Conservation (phyloP, 108 stramenopile genomes). For the Nitzschia palea region DNA sequence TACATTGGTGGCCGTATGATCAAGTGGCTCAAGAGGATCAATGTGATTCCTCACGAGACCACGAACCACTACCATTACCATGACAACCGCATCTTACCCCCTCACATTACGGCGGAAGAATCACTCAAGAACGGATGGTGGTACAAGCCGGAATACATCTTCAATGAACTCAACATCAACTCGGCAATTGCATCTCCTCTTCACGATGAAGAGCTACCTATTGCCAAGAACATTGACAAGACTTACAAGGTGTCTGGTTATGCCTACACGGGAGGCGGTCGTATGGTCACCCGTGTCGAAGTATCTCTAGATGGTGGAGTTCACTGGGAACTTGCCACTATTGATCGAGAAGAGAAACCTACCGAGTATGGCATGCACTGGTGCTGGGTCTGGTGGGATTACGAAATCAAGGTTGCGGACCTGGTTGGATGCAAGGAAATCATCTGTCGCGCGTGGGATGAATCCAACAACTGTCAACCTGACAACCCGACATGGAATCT, state of each 20-base stretch:
- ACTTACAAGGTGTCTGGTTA: slow-evolving; percentile 90
- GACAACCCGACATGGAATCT: slow-evolving; percentile 94
- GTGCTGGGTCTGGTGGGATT: slow-evolving; percentile 92
- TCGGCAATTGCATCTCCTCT: slow-evolving; percentile 89
- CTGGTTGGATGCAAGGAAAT: slow-evolving; percentile 89
- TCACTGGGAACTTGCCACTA: slow-evolving; percentile 77
- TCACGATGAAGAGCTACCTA: slow-evolving; percentile 89
- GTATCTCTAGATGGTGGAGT: slow-evolving; percentile 86
- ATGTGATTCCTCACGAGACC: slow-evolving; percentile 89
- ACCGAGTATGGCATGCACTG: slow-evolving; percentile 91
- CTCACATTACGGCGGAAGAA: slow-evolving; percentile 91
- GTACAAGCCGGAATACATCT: slow-evolving; percentile 98
- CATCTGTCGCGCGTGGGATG: slow-evolving; percentile 95
- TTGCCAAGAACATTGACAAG: slow-evolving; percentile 58
- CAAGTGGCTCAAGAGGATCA: slow-evolving; percentile 94
- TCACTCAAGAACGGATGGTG: slow-evolving; percentile 93
- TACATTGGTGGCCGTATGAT: slow-evolving; percentile 99
- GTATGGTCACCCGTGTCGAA: slow-evolving; percentile 89
- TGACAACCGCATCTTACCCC: slow-evolving; percentile 97
- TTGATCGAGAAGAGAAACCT: slow-evolving; percentile 79
- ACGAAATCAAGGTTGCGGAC: slow-evolving; percentile 68
- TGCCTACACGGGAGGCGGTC: slow-evolving; percentile 96
- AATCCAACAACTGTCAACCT: slow-evolving; percentile 91
- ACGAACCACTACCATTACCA: slow-evolving; percentile 98
- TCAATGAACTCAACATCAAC: slow-evolving; percentile 99